Evolutionary conservation across 192 early-diverging fungal genomes (phyloP).

Genomic region (Dissophora globulifera): DNA sequence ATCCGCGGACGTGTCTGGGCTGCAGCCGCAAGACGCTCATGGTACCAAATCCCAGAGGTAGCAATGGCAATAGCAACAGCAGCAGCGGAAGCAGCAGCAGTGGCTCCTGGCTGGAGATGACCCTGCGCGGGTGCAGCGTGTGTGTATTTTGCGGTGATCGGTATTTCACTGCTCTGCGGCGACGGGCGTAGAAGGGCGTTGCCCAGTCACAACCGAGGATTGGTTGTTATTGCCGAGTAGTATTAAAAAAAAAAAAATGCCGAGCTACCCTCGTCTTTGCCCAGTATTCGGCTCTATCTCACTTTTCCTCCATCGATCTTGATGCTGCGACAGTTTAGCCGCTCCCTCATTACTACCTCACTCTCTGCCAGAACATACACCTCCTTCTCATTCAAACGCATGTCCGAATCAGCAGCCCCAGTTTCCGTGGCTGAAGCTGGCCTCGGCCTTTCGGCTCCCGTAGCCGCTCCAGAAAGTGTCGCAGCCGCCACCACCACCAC

Average conservation of each 20-base stretch:
- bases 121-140: slow-evolving; percentile 5
- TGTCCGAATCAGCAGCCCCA: slow-evolving; percentile 7
- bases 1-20: slow-evolving; percentile 36
- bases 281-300: no score
- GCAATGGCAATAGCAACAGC: no score
- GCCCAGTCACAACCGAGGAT: neutral
- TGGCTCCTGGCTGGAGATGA: slow-evolving; percentile 18
- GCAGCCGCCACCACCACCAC: neutral
- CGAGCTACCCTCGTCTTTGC: neutral
- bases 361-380: slow-evolving; percentile 66
- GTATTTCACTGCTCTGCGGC: slow-evolving; percentile 13
- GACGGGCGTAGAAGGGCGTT: neutral
- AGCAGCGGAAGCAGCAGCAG: no score
- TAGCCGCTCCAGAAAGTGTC: neutral
- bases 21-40: slow-evolving; percentile 34
- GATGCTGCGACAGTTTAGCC: slow-evolving; percentile 24
- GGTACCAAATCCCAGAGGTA: neutral
- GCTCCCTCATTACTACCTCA: slow-evolving; percentile 9
- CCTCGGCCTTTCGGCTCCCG: neutral
- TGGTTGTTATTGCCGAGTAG: neutral
- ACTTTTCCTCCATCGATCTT: slow-evolving; percentile 4
- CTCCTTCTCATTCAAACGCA: slow-evolving; percentile 21
- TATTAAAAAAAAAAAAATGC: slow-evolving; percentile 25
- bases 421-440: neutral
- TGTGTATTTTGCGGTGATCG: slow-evolving; percentile 44